A percentile compares a stretch with the other conserved stretches of the same genome.
These are phyloP conservation scores for Candida arabinofermentans DNA, from an alignment of 805 yeast species.

Conservation along the genomic window DNA sequence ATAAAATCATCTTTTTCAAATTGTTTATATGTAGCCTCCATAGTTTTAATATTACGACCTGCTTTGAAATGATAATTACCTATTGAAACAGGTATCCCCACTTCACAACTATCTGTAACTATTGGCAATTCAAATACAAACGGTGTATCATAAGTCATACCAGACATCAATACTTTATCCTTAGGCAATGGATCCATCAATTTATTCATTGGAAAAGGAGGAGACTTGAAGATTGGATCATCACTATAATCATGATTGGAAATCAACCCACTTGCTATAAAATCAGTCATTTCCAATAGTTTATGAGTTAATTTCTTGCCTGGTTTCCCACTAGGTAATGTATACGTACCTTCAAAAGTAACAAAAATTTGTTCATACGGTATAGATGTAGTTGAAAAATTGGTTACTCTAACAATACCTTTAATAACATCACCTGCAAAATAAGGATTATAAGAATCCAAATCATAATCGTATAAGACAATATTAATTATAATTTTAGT, in stretches of 20 bases:
- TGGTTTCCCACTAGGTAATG: conserved; percentile 15
- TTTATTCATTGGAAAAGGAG: neutral
- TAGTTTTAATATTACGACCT: neutral
- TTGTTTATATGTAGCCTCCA: neutral
- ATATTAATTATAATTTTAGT: conserved; percentile 27
- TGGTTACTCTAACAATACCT: conserved; percentile 14
- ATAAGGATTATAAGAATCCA: conserved; percentile 9
- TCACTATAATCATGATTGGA: conserved; percentile 6
- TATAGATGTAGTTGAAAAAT: conserved; percentile 19
- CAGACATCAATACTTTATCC: conserved; percentile 13
- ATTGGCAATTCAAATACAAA: conserved; percentile 18
- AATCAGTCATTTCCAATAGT: conserved; percentile 39
- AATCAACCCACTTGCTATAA: conserved; percentile 19
- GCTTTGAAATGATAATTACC: conserved; percentile 14
- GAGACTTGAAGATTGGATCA: neutral
- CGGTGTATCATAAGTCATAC: conserved; percentile 10
- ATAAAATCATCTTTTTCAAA: neutral
- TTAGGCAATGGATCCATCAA: conserved; percentile 10
- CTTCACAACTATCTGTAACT: conserved; percentile 7
- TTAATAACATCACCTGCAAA: conserved; percentile 10
- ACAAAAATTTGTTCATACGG: conserved; percentile 42
- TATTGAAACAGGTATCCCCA: conserved; percentile 12
- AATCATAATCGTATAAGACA: conserved; percentile 18
- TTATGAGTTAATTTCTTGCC: conserved; percentile 19
- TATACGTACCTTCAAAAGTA: conserved; percentile 39